Base-by-base conservation (phyloP, 768 basidiomycete genomes). In the Hortiboletus flavorubellus region DNA sequence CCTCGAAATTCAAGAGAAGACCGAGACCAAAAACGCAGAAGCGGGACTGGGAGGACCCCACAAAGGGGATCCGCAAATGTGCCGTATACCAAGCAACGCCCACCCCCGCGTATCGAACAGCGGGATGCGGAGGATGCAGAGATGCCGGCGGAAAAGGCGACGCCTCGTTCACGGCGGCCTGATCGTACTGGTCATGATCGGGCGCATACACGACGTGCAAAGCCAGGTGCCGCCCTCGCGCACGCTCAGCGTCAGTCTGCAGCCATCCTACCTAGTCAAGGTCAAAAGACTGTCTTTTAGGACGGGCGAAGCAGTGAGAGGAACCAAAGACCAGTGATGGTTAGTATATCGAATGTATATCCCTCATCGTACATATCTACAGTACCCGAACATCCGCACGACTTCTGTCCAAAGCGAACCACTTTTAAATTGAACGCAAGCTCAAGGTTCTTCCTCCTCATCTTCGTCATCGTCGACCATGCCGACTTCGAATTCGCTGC, bases 401-500 rank as follows among this genome's bases (percentile, higher is more conserved):
- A 33, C 10, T 11, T 46, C 8, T 14, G 12, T 37, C 35, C 16
- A 21, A 11, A 40, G 33, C 1, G 16, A n/a, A 37, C n/a, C 18
- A 7, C n/a, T 23, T 49, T 50, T 37, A 29, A 4, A 40, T 33
- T 14, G 38, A 38, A 41, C 3, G 21, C 38, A 9, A 44, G 31
- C n/a, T 57, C 54, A 60, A 51, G 46, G 40, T 37, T 49, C 52
- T 30, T 61, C 58, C n/a, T 68, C 64, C 9, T 78, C 56, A 12
- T 65, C 68, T 2, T 79, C 80, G 1, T 77, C 82, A 9, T 81
- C 80, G 1, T 88, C 82, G 23, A 92, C 68, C 76, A 88, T 84
- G 3, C 91, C 93, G 10, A 97, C 86, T 65, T 93, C 92, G 69
- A 89, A 98, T 73, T 98, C 96, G 4, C 86, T 87, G 59, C 86